A percentile compares a stretch with the other conserved stretches of the same genome.
These are phyloP conservation scores for Trichoderma atroviride DNA, from an alignment of 2,329 filamentous ascomycete species.

Conservation along the genomic window DNA sequence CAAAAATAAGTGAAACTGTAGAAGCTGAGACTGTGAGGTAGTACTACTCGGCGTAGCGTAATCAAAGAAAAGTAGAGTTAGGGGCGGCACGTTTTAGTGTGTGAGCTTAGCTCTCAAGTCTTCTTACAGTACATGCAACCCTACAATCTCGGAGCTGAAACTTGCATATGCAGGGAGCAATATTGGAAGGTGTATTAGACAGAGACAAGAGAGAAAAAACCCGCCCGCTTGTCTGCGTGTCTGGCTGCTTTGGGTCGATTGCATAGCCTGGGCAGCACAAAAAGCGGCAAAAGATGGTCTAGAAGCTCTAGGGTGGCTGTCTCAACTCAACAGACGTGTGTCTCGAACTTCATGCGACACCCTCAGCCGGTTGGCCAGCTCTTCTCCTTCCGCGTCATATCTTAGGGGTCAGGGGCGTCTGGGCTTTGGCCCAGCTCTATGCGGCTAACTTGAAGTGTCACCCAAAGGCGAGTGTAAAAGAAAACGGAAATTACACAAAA, in stretches of 20 bases:
- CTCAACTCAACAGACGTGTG: constrained; percentile 2
- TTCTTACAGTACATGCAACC: constrained; percentile 7
- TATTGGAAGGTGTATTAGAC: background rate
- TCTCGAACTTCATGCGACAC: constrained; percentile 8
- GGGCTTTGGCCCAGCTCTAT: background rate
- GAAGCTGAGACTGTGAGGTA: background rate
- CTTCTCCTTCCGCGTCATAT: background rate
- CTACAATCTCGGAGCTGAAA: constrained; percentile 4
- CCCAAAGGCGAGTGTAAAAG: background rate
- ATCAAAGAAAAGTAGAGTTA: background rate
- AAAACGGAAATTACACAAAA: background rate
- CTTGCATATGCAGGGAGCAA: background rate
- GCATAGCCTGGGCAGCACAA: background rate
- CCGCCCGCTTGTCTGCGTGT: background rate
- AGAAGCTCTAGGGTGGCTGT: background rate
- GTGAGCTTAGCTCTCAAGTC: background rate
- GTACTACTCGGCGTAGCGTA: background rate
- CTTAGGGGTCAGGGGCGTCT: background rate
- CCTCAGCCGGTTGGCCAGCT: background rate
- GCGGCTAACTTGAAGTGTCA: constrained; percentile 11
- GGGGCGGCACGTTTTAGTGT: background rate
- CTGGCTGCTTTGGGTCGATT: background rate
- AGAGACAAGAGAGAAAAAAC: background rate
- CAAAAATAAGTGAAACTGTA: background rate
- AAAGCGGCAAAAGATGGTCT: background rate